These are phyloP conservation scores for Symbiodinium natans DNA, from an alignment of 73 alveolate species.

Conservation along the genomic window DNA sequence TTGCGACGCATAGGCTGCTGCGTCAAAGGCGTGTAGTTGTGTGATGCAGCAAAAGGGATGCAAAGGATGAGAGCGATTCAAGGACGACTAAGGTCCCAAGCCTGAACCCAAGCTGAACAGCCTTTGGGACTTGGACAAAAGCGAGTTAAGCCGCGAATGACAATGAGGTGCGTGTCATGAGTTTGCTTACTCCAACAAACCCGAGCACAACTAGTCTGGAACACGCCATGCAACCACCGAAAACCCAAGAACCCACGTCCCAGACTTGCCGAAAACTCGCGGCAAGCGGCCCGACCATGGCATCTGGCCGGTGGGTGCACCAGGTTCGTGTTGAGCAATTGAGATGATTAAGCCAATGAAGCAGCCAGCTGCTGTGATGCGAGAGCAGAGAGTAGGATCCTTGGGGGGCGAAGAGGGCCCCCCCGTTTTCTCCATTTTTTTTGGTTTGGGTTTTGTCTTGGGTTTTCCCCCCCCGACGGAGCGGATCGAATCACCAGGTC, in stretches of 20 bases:
- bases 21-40: too few species aligned
- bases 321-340: conserved; percentile 39
- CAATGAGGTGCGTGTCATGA: background rate
- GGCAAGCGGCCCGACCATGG: conserved; percentile 92
- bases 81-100: background rate
- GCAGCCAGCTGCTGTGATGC: too few species aligned
- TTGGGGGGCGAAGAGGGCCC: too few species aligned
- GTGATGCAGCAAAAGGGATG: background rate
- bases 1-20: too few species aligned
- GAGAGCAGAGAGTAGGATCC: background rate
- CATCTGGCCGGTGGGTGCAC: conserved; percentile 67
- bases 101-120: background rate
- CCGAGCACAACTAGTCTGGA: background rate
- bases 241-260: background rate
- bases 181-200: background rate
- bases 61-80: background rate
- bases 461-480: too few species aligned
- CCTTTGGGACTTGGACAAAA: background rate
- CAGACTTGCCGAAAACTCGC: background rate
- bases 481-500: conserved; percentile 46
- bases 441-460: too few species aligned
- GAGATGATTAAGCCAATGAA: too few species aligned
- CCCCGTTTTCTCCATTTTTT: too few species aligned
- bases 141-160: background rate
- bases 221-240: background rate